These are phyloP conservation scores for Sporodiniella umbellata DNA, from an alignment of 371 early-diverging fungal species.

Conservation along the genomic window DNA sequence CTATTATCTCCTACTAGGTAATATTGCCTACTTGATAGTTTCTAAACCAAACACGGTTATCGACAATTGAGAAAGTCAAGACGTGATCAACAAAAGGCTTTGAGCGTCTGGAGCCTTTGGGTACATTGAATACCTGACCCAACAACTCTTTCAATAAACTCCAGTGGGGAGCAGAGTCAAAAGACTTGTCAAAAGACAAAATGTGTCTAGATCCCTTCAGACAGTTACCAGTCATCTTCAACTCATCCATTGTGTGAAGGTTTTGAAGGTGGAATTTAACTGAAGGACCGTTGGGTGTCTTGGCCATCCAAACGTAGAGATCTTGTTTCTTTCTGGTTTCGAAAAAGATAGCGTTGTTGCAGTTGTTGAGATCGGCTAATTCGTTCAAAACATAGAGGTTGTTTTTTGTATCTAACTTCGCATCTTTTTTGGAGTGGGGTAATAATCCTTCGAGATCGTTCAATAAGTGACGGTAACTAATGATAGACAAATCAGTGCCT, in stretches of 20 bases:
- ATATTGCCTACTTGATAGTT: slow-evolving; percentile 79
- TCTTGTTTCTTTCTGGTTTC: slow-evolving; percentile 92
- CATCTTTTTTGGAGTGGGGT: slow-evolving; percentile 93
- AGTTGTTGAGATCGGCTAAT: slow-evolving; percentile 93
- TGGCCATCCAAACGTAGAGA: slow-evolving; percentile 93
- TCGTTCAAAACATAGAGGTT: slow-evolving; percentile 90
- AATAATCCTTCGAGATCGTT: slow-evolving; percentile 82
- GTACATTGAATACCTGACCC: slow-evolving; percentile 87
- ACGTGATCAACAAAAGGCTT: slow-evolving; percentile 98
- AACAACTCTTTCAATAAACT: slow-evolving; percentile 87
- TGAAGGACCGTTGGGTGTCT: slow-evolving; percentile 94
- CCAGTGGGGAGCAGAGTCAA: slow-evolving; percentile 84
- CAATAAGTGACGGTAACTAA: slow-evolving; percentile 90
- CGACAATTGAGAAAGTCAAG: slow-evolving; percentile 84
- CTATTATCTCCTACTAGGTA: too few species aligned
- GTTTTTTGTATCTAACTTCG: slow-evolving; percentile 90
- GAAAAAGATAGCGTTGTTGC: slow-evolving; percentile 96
- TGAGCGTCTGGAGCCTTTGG: slow-evolving; percentile 81
- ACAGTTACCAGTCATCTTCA: slow-evolving; percentile 97
- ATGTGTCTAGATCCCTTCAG: slow-evolving; percentile 95
- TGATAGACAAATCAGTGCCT: neutral
- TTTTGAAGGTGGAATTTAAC: slow-evolving; percentile 94
- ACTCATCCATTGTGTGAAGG: slow-evolving; percentile 97
- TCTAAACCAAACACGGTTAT: slow-evolving; percentile 92
- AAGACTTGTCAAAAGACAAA: slow-evolving; percentile 88